Percentiles rank a stretch among this genome's conserved stretches.
Evolutionary conservation across 2,329 filamentous ascomycete species (phyloP).

Genomic region (Pyricularia sp.): DNA sequence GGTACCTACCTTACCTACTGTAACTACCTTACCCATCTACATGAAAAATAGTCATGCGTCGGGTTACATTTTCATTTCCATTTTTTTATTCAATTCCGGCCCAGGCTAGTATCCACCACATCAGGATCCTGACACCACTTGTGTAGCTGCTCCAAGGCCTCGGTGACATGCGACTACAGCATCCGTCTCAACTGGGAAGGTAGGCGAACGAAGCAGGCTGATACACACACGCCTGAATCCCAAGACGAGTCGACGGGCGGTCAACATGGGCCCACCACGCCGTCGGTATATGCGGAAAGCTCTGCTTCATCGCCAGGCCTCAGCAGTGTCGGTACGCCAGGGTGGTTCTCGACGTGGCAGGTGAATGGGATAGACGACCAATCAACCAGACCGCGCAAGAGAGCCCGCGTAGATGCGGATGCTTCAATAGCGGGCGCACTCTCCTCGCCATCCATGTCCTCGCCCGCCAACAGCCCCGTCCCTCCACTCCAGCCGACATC

Average conservation of each 20-base stretch:
- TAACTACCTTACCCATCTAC: too few relatives aligned
- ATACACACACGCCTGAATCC: constrained; percentile 22
- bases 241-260: background rate
- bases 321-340: background rate
- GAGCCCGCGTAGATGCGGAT: background rate
- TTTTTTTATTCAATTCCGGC: too few relatives aligned
- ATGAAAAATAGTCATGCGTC: too few relatives aligned
- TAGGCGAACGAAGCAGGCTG: constrained; percentile 49
- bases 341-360: background rate
- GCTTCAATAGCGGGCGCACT: background rate
- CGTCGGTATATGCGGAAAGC: background rate
- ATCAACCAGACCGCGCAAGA: background rate
- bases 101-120: background rate
- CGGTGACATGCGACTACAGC: constrained; percentile 70
- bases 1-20: too few relatives aligned
- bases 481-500: constrained; percentile 2
- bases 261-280: background rate
- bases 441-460: background rate
- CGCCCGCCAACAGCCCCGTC: background rate
- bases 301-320: background rate
- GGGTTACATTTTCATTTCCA: too few relatives aligned
- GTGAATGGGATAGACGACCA: background rate
- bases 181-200: constrained; percentile 77
- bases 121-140: background rate
- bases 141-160: constrained; percentile 52